Base-by-base conservation (phyloP, 805 yeast species). In the Barnettozyma botsteinii region DNA sequence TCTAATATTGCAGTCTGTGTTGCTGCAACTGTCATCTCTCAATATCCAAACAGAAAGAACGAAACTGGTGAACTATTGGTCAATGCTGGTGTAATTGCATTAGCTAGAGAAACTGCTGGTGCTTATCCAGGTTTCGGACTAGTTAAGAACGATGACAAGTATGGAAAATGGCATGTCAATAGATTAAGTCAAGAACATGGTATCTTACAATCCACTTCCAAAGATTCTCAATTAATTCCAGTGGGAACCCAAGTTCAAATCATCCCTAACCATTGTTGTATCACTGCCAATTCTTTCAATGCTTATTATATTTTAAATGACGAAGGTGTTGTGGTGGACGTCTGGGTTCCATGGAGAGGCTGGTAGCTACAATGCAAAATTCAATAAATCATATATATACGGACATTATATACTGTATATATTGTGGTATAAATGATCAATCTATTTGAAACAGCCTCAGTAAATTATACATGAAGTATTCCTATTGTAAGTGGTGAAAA, bases 151-250 rank as follows among this genome's bases (percentile, higher is more conserved):
- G 70, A 73, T 1, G 49, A 60, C 12, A 64, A 65, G 1, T 74
- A 65, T 50, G 73, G 70, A 7, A 63, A 69, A 33, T 84, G 89
- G 89, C 57, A 60, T 34, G 76, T 85, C 11, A 83, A 77, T 26
- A 67, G 88, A 48, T 59, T 85, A 34, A 76, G 85, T 41, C 93
- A 85, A 57, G 94, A 85, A 52, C 94, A 85, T 55, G 94, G 93
- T 10, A 78, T 85, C 30, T 59, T 84, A 35, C 66, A 62, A n/a
- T 79, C 85, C 3, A 42, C 40, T 42, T 19, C 36, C 28, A 31
- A 42, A 7, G 32, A 36, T 5, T 47, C 52, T 14, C 42, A 60
- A 31, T 57, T 76, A 52, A 64, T 76, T 19, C 79, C 79, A 19
- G 48, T 62, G 24, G 87, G 87, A 1, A 66, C 77, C 1, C 69